Evolutionary conservation across 1,284 basidiomycete genomes (phyloP).

Genomic region (Trichosporon asahii): DNA sequence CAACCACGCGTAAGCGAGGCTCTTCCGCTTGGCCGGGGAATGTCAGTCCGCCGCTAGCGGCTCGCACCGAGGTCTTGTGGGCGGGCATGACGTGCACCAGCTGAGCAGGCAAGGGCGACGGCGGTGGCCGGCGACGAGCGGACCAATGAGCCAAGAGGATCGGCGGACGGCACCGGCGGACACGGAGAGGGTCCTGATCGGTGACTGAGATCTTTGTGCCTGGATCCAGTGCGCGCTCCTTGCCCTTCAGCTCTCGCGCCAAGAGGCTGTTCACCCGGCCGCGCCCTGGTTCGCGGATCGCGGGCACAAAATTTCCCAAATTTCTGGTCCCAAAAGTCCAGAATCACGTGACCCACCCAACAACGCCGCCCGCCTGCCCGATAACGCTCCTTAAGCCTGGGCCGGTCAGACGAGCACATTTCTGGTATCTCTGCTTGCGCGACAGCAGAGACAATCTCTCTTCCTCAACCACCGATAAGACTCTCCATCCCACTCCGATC

Average conservation of each 20-base stretch:
- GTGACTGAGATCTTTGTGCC: background rate
- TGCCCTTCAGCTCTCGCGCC: background rate
- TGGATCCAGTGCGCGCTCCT: background rate
- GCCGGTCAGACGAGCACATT: background rate
- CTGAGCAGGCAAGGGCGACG: background rate
- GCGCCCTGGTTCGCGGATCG: background rate
- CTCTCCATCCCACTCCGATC: background rate
- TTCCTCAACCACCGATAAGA: background rate
- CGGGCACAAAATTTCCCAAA: background rate
- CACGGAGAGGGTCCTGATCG: background rate
- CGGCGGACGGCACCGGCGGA: background rate
- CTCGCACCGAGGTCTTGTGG: background rate
- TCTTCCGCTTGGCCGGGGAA: background rate
- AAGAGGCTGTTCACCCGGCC: background rate
- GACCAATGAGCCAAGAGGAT: background rate
- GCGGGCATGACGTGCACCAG: background rate
- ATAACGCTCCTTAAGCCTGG: background rate
- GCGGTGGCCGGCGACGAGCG: background rate
- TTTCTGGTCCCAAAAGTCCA: background rate
- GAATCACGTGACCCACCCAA: background rate
- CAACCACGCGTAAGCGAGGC: background rate
- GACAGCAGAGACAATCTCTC: background rate
- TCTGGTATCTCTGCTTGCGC: constrained; percentile 3
- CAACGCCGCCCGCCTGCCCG: background rate
- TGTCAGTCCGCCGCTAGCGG: background rate